Evolutionary conservation across 768 basidiomycete genomes (phyloP).

Genomic region (Nidularia pulvinata): DNA sequence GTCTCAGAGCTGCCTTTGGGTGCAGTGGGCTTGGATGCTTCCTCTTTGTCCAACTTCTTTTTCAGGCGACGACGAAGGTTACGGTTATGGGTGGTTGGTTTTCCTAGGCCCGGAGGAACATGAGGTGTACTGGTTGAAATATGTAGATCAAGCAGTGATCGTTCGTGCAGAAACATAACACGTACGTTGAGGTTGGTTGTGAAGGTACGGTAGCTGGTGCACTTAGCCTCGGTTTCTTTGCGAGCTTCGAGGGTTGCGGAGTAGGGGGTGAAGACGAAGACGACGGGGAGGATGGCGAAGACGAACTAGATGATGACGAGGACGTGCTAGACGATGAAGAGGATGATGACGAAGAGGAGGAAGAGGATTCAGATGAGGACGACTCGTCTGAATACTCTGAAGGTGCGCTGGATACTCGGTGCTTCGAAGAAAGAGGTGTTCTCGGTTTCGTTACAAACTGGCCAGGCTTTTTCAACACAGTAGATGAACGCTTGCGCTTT

Average conservation of each 20-base stretch:
- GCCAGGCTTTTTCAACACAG: no score
- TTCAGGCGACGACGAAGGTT: constrained; percentile 58
- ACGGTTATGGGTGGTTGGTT: constrained; percentile 51
- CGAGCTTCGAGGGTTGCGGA: constrained; percentile 7
- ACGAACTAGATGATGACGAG: constrained; percentile 4
- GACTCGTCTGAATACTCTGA: constrained; percentile 28
- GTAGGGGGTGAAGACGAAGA: constrained; percentile 11
- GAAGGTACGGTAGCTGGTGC: constrained; percentile 1
- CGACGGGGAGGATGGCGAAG: constrained; percentile 6
- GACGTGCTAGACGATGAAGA: constrained; percentile 18
- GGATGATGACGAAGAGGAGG: constrained; percentile 18
- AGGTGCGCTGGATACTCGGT: background rate
- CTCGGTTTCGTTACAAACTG: background rate
- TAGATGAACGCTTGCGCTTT: no score
- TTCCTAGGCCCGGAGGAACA: constrained; percentile 63
- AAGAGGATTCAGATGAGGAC: constrained; percentile 19
- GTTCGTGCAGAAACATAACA: background rate
- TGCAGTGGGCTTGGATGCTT: constrained; percentile 12
- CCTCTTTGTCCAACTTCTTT: constrained; percentile 18
- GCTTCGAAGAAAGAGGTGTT: background rate
- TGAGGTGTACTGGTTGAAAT: no score
- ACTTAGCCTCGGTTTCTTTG: constrained; percentile 11
- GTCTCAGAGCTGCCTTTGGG: constrained; percentile 30
- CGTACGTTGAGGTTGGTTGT: background rate
- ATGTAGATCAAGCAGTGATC: no score